Conservation (phyloP, 2,329 filamentous ascomycete species). For the Penicillium sp. region DNA sequence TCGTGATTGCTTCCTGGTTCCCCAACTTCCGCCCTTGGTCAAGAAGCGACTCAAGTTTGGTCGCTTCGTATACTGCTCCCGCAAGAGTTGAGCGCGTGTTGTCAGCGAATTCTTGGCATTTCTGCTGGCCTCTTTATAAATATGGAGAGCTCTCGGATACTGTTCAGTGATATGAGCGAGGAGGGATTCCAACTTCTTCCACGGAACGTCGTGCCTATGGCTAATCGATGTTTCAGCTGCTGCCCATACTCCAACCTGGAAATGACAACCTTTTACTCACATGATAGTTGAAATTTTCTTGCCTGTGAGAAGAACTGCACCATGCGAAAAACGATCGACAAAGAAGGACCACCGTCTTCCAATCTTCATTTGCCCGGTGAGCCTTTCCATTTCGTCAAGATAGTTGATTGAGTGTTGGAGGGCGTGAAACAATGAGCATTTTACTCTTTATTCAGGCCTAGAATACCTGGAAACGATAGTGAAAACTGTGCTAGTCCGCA, state of each 20-base stretch:
- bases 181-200: background rate
- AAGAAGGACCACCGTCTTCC: too few relatives aligned
- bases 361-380: too few relatives aligned
- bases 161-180: background rate
- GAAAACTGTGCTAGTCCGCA: too few relatives aligned
- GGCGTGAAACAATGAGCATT: too few relatives aligned
- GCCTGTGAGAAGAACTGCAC: background rate
- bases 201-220: background rate
- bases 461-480: too few relatives aligned
- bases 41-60: background rate
- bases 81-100: background rate
- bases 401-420: too few relatives aligned
- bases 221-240: background rate
- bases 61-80: background rate
- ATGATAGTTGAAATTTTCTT: background rate
- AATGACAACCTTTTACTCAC: background rate
- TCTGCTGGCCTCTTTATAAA: background rate
- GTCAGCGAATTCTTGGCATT: background rate
- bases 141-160: background rate
- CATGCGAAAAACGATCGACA: too few relatives aligned
- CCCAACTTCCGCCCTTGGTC: background rate
- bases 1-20: background rate
- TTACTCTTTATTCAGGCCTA: too few relatives aligned
- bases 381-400: too few relatives aligned
- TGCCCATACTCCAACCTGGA: background rate